Percentiles rank a stretch among this genome's conserved stretches.
Evolutionary conservation across 805 yeast genomes (phyloP).

Genomic region (Candida krabiensis): DNA sequence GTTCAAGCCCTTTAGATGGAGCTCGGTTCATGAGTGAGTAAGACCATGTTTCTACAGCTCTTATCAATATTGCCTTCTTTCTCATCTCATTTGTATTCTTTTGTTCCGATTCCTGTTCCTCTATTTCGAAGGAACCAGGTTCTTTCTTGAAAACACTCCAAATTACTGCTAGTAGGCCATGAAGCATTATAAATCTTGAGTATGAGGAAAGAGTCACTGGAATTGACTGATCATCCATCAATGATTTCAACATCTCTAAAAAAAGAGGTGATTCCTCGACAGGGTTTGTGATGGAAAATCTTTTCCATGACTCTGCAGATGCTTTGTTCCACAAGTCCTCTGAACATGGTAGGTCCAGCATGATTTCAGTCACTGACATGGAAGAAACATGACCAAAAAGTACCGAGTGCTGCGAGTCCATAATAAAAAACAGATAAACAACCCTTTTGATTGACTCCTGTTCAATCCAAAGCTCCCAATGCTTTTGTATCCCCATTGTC

Average conservation of each 20-base stretch:
- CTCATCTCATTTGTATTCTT: slow-evolving; percentile 7
- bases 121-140: slow-evolving; percentile 22
- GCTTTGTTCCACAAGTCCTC: slow-evolving; percentile 21
- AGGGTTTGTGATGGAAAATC: too few relatives aligned
- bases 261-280: slow-evolving; percentile 13
- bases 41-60: slow-evolving; percentile 28
- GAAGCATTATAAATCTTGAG: slow-evolving; percentile 22
- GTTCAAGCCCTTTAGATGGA: slow-evolving; percentile 23
- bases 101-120: slow-evolving; percentile 6
- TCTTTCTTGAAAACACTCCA: slow-evolving; percentile 24
- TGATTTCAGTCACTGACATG: slow-evolving; percentile 26
- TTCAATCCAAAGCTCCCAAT: slow-evolving; percentile 27
- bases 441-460: slow-evolving; percentile 24
- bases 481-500: slow-evolving; percentile 4
- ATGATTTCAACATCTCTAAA: slow-evolving; percentile 18
- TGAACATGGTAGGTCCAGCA: slow-evolving; percentile 25
- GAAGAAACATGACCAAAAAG: slow-evolving; percentile 22
- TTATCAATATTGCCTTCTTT: slow-evolving; percentile 19
- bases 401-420: slow-evolving; percentile 32
- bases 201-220: slow-evolving; percentile 21
- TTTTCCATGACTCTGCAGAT: slow-evolving; percentile 1
- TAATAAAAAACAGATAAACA: slow-evolving; percentile 24
- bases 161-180: slow-evolving; percentile 25
- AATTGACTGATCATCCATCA: slow-evolving; percentile 20
- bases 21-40: slow-evolving; percentile 20